phyloP scores from a whole-genome alignment of 805 yeast genomes.

The Candida morakotiae region DNA sequence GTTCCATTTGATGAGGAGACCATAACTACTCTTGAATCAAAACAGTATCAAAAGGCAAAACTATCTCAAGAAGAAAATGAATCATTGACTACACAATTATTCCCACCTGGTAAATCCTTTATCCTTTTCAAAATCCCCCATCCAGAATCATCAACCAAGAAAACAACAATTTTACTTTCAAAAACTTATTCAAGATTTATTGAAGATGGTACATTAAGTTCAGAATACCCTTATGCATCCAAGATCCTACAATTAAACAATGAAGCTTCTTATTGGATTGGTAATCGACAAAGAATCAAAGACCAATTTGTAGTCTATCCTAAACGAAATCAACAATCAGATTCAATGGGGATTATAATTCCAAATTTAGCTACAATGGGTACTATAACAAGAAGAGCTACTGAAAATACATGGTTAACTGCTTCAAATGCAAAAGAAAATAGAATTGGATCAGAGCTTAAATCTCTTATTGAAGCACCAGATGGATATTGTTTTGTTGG shows the following conservation, averaged over 20 bases:
- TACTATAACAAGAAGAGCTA: slow-evolving; percentile 92
- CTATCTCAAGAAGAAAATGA: slow-evolving; percentile 27
- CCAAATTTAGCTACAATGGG: slow-evolving; percentile 93
- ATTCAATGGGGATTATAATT: slow-evolving; percentile 63
- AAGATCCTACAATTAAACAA: slow-evolving; percentile 77
- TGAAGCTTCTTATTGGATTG: slow-evolving; percentile 87
- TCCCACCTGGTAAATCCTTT: slow-evolving; percentile 20
- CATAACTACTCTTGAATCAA: slow-evolving; percentile 25
- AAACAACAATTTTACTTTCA: slow-evolving; percentile 75
- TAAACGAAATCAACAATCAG: slow-evolving; percentile 18
- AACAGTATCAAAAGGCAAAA: slow-evolving; percentile 34
- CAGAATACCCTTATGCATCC: slow-evolving; percentile 67
- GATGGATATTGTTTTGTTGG: slow-evolving; percentile 89
- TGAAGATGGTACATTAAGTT: slow-evolving; percentile 68
- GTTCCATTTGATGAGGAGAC: slow-evolving; percentile 40
- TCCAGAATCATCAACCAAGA: slow-evolving; percentile 70
- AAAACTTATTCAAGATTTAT: slow-evolving; percentile 69
- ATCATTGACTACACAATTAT: slow-evolving; percentile 17
- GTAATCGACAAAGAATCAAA: slow-evolving; percentile 78
- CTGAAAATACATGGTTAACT: slow-evolving; percentile 95
- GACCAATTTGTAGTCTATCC: slow-evolving; percentile 83
- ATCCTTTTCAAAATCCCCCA: slow-evolving; percentile 77
- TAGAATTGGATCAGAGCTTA: slow-evolving; percentile 89
- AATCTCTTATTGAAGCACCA: slow-evolving; percentile 84
- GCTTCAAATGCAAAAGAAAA: slow-evolving; percentile 89